These are phyloP conservation scores for Corymbia calophylla DNA, from an alignment of 441 rosid species.

Conservation along the genomic window DNA sequence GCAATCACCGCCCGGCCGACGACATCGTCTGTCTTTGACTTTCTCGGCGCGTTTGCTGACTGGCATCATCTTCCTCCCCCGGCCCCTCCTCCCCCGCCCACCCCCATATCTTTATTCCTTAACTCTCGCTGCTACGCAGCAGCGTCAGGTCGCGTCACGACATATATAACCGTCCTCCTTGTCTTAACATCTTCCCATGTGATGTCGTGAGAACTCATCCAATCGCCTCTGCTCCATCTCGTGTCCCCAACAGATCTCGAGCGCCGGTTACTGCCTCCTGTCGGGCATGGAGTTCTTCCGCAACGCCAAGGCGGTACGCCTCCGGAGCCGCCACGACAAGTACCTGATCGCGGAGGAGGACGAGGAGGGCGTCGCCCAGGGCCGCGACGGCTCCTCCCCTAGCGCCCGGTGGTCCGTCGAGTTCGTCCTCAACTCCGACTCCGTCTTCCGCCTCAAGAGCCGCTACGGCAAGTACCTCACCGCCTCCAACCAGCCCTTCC, in stretches of 20 bases:
- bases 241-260: background rate
- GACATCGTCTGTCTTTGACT: background rate
- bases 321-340: background rate
- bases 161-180: background rate
- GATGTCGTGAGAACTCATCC: background rate
- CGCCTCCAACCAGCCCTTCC: constrained; percentile 74
- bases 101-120: background rate
- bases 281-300: background rate
- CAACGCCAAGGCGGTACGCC: constrained; percentile 1
- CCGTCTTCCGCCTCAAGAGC: constrained; percentile 49
- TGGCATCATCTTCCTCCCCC: background rate
- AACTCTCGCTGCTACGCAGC: background rate
- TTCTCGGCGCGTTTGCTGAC: background rate
- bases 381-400: background rate
- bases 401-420: constrained; percentile 24
- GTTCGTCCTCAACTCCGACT: constrained; percentile 29
- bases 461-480: constrained; percentile 60
- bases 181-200: background rate
- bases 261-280: background rate
- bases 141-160: background rate
- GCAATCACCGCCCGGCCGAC: background rate
- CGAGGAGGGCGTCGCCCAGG: background rate
- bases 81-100: background rate
- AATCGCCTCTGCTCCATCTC: background rate
- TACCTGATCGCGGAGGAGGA: background rate